Conservation (phyloP, 352 stramenopile species). For the Pythium insidiosum region DNA sequence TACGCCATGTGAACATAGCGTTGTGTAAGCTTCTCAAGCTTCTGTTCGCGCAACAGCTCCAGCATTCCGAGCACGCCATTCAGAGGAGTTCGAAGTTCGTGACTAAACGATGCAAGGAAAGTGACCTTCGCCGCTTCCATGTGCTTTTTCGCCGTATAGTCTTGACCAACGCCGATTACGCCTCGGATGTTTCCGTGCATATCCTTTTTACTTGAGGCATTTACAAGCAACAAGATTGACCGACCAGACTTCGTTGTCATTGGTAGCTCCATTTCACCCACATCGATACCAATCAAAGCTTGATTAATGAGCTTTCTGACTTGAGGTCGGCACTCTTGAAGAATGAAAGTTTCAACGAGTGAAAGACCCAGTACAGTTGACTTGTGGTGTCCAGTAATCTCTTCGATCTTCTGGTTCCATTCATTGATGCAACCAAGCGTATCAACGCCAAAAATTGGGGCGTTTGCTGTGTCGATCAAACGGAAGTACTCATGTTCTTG, state of each 20-base stretch:
- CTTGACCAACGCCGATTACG: constrained; percentile 89
- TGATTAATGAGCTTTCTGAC: constrained; percentile 72
- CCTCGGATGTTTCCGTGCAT: constrained; percentile 89
- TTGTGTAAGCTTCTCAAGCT: constrained; percentile 52
- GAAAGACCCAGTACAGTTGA: constrained; percentile 57
- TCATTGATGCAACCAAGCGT: constrained; percentile 77
- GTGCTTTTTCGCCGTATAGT: constrained; percentile 86
- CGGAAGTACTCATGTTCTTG: constrained; percentile 67
- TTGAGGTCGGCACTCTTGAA: constrained; percentile 49
- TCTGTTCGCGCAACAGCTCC: constrained; percentile 71
- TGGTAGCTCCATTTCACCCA: constrained; percentile 85
- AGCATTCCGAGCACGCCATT: constrained; percentile 82
- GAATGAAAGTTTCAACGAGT: constrained; percentile 78
- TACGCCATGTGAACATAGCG: constrained; percentile 84
- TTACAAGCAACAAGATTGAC: constrained; percentile 70
- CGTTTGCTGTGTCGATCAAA: constrained; percentile 75
- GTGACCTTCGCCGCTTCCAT: constrained; percentile 84
- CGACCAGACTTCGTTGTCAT: constrained; percentile 71
- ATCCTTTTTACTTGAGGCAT: constrained; percentile 85
- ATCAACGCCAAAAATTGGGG: constrained; percentile 82
- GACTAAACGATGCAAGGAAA: constrained; percentile 82
- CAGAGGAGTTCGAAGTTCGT: constrained; percentile 73
- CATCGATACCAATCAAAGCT: constrained; percentile 74
- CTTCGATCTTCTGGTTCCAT: constrained; percentile 85
- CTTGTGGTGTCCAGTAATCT: constrained; percentile 79